phyloP scores from a whole-genome alignment of 2,329 filamentous ascomycete species.

The Teratosphaeria destructans region DNA sequence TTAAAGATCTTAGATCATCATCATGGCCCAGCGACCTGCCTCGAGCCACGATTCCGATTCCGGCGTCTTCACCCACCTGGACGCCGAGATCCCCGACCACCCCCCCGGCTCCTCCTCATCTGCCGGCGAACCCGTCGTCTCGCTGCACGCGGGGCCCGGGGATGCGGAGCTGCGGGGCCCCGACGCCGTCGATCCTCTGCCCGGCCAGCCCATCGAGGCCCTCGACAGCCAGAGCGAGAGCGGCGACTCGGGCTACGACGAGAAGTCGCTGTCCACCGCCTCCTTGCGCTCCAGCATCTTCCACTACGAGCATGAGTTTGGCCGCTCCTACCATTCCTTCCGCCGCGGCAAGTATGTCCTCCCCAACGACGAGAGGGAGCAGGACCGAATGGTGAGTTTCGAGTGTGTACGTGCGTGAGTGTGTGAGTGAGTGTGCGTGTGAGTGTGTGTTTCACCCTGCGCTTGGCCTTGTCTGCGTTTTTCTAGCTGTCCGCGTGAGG shows the following conservation, averaged over 20 bases:
- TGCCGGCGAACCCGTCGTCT: background rate
- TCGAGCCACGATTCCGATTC: background rate
- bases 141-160: background rate
- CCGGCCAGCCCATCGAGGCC: background rate
- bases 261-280: slow-evolving; percentile 8
- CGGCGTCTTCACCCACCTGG: background rate
- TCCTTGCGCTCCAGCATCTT: slow-evolving; percentile 12
- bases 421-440: no score
- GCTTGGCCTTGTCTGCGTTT: background rate
- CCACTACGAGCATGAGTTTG: slow-evolving; percentile 15
- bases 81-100: no score
- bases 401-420: no score
- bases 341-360: slow-evolving; percentile 14
- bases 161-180: background rate
- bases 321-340: slow-evolving; percentile 15
- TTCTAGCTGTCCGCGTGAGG: background rate
- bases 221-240: background rate
- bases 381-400: slow-evolving; percentile 11
- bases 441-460: background rate
- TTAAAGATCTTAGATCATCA: no score
- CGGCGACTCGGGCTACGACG: slow-evolving; percentile 11
- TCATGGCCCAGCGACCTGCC: background rate
- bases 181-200: background rate
- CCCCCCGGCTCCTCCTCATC: background rate
- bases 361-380: slow-evolving; percentile 18